Base-by-base conservation (phyloP, 148 eudicot genomes). In the Rhododendron vialii region DNA sequence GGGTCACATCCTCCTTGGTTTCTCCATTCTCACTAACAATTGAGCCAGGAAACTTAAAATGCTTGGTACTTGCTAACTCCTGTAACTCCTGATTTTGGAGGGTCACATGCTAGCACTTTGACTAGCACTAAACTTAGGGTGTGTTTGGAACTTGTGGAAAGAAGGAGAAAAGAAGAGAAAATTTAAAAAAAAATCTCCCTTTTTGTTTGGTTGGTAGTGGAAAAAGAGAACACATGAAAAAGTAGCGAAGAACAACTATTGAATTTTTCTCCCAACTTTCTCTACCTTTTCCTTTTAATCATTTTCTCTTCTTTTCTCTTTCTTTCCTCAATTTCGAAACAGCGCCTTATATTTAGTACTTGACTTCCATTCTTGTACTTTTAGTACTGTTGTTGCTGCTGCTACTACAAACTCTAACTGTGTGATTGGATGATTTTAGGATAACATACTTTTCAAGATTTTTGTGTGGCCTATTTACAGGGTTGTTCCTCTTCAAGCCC, bases 401-500 rank as follows among this genome's bases (percentile, higher is more conserved):
- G 38, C 73, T 14, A 14, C 2, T 14, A 30, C 3, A 3, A 71
- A 30, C 38, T 33, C 28, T 12, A 71, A 71, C 76, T 57, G 22
- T 59, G 14, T 84, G 80, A 38, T 22, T 28, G 20, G 12, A 24
- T 51, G 71, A 30, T 48, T 74, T 36, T 28, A 53, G 28, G 36
- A 81, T 79, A 80, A 63, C 59, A 63, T 63, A 81, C 33, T 50
- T 67, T 73, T 48, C 22, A 28, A 24, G 61, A 36, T 82, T 86
- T 81, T 20, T 18, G 9, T 65, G 38, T 90, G 67, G 35, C 81
- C 65, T 86, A 71, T 86, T 84, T 85, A 75, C 89, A 97, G 98
- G 98, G 89, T 88, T 86, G 90, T 97, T 84, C 99, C 99, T 88
- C 98, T 97, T 89, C 98, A 93, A 85, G 92, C 94, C 35, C 95